Evolutionary conservation across 176 grass and related monocot genomes (phyloP).

Genomic region (Microstegium vimineum): DNA sequence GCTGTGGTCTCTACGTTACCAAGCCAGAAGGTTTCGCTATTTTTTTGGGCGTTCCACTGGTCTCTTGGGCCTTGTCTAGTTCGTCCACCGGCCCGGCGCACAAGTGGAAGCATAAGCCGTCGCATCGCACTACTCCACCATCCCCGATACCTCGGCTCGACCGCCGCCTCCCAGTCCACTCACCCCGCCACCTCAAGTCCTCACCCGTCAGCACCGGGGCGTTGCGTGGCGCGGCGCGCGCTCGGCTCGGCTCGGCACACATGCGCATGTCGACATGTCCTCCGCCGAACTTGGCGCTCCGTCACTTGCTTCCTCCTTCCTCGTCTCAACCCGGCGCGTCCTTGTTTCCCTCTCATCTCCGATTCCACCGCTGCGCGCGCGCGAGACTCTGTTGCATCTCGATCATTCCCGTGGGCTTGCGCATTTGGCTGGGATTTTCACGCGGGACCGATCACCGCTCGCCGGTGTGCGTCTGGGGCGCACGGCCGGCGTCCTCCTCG

Average conservation of each 20-base stretch:
- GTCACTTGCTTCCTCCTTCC: neutral
- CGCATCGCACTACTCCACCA: too few relatives aligned
- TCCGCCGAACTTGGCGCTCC: conserved; percentile 43
- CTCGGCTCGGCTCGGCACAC: neutral
- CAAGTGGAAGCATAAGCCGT: too few relatives aligned
- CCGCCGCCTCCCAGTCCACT: neutral
- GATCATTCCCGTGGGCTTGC: neutral
- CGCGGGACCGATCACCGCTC: neutral
- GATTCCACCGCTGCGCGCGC: neutral
- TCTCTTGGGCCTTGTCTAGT: neutral
- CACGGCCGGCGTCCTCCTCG: neutral
- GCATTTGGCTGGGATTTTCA: neutral
- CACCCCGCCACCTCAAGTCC: too few relatives aligned
- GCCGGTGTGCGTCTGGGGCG: neutral
- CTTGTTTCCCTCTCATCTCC: neutral
- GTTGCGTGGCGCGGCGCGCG: conserved; percentile 4
- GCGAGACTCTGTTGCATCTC: neutral
- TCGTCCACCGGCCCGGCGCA: neutral
- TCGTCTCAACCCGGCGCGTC: neutral
- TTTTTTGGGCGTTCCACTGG: too few relatives aligned
- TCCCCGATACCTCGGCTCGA: too few relatives aligned
- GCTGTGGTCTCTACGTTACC: too few relatives aligned
- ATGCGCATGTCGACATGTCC: conserved; percentile 3
- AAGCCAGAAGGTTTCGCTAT: too few relatives aligned
- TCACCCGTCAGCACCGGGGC: neutral